Percentiles rank a stretch among this genome's conserved stretches.
These are phyloP conservation scores for Wickerhamomyces tratensis DNA, from an alignment of 805 yeast genomes.

Conservation along the genomic window DNA sequence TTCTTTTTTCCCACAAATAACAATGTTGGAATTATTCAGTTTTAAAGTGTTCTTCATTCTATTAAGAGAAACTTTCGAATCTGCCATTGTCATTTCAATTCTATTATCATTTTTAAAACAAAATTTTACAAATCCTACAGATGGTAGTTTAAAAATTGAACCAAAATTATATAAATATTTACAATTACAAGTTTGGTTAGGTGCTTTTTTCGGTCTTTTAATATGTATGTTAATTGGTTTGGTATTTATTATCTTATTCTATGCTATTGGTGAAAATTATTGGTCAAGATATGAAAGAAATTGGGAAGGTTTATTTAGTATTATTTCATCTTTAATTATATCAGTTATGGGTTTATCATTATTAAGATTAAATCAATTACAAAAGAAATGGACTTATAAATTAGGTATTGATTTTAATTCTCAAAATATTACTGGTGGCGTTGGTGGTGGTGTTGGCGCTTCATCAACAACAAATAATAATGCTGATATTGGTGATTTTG, in stretches of 20 bases:
- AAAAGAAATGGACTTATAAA: conserved; percentile 72
- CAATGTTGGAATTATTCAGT: conserved; percentile 25
- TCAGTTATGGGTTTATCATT: conserved; percentile 83
- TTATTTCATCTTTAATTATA: conserved; percentile 69
- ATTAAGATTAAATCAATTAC: conserved; percentile 71
- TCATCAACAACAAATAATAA: too few species aligned
- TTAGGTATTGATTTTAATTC: conserved; percentile 27
- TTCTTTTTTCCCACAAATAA: not conserved
- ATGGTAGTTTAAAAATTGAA: conserved; percentile 17
- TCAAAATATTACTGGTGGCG: not conserved
- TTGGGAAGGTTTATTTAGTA: conserved; percentile 84
- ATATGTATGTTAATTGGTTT: conserved; percentile 70
- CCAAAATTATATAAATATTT: conserved; percentile 30
- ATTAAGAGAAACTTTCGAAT: conserved; percentile 89
- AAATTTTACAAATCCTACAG: conserved; percentile 34
- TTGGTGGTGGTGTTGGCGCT: not conserved
- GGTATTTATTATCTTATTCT: conserved; percentile 62
- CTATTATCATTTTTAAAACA: conserved; percentile 86
- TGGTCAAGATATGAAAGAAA: conserved; percentile 84
- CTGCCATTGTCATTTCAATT: conserved; percentile 85
- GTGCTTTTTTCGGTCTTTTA: conserved; percentile 64
- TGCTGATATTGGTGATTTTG: not conserved
- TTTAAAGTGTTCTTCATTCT: conserved; percentile 72
- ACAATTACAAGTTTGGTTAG: conserved; percentile 71
- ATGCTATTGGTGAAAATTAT: conserved; percentile 69